Evolutionary conservation across 2,329 filamentous ascomycete species (phyloP).

Genomic region (Cadophora malorum): DNA sequence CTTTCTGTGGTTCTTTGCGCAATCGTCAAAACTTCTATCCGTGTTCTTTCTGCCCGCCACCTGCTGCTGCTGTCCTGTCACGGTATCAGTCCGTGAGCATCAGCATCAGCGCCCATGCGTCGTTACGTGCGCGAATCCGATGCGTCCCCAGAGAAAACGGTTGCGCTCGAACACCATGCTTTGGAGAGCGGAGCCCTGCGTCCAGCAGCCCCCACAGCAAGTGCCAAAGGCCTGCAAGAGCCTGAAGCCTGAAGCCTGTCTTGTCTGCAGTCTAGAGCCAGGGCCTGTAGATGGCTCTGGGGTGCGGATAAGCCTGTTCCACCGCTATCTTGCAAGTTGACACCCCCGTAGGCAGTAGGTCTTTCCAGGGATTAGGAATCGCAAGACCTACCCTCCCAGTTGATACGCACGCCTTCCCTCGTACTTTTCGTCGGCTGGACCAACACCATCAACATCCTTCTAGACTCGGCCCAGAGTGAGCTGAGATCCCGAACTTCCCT

Average conservation of each 20-base stretch:
- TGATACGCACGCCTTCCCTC: conserved; percentile 24
- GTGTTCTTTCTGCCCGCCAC: conserved; percentile 31
- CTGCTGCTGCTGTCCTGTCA: conserved; percentile 22
- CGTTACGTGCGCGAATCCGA: conserved; percentile 6
- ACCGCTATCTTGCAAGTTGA: conserved; percentile 20
- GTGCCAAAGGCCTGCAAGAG: conserved; percentile 28
- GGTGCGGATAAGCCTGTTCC: conserved; percentile 31
- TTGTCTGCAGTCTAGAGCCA: conserved; percentile 24
- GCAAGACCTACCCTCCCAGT: conserved; percentile 24
- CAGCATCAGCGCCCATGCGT: conserved; percentile 9
- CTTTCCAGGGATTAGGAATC: conserved; percentile 17
- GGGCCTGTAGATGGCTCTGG: conserved; percentile 9
- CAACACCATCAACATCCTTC: conserved; percentile 19
- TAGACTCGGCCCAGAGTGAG: conserved; percentile 21
- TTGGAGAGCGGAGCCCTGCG: conserved; percentile 35
- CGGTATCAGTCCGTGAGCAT: conserved; percentile 17
- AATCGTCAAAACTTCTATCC: conserved; percentile 28
- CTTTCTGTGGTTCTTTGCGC: conserved; percentile 26
- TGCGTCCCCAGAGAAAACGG: conserved; percentile 9
- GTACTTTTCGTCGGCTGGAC: conserved; percentile 5
- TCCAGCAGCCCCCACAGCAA: conserved; percentile 30
- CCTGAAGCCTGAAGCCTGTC: conserved; percentile 33
- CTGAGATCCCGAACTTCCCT: conserved; percentile 22
- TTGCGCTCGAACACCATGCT: conserved; percentile 23
- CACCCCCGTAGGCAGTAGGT: conserved; percentile 8